Conservation (phyloP, 345 rosid species). For the Anacardium occidentale region DNA sequence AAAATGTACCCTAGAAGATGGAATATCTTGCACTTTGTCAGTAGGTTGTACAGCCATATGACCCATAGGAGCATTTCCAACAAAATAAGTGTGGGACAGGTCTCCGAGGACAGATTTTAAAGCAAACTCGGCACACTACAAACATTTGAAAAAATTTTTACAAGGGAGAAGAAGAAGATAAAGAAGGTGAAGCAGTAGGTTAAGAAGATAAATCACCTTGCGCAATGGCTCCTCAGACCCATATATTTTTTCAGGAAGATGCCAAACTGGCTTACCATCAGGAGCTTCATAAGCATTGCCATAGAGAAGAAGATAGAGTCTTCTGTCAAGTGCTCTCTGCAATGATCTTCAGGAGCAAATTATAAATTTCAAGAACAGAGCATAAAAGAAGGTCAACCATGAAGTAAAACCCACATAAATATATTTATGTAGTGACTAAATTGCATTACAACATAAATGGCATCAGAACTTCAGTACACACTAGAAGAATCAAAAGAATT, state of each 20-base stretch:
- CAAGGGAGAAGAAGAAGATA: neutral
- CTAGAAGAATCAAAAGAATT: neutral
- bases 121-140: slow-evolving; percentile 94
- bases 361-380: neutral
- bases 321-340: slow-evolving; percentile 83
- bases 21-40: slow-evolving; percentile 40
- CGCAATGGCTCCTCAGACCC: slow-evolving; percentile 90
- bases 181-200: neutral
- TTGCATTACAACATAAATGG: neutral
- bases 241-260: slow-evolving; percentile 85
- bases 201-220: slow-evolving; percentile 34
- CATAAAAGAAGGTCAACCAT: neutral
- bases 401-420: neutral
- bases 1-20: slow-evolving; percentile 58
- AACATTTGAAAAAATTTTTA: slow-evolving; percentile 15
- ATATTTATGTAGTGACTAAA: neutral
- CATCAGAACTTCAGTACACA: neutral
- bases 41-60: slow-evolving; percentile 57
- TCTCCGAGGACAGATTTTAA: slow-evolving; percentile 70
- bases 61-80: slow-evolving; percentile 97
- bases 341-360: slow-evolving; percentile 42
- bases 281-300: slow-evolving; percentile 62
- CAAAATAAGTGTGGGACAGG: slow-evolving; percentile 84
- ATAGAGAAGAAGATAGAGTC: slow-evolving; percentile 76
- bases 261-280: slow-evolving; percentile 70